A percentile compares a stretch with the other conserved stretches of the same genome.
These are phyloP conservation scores for Cercospora zeina DNA, from an alignment of 2,329 filamentous ascomycete genomes.

Conservation along the genomic window DNA sequence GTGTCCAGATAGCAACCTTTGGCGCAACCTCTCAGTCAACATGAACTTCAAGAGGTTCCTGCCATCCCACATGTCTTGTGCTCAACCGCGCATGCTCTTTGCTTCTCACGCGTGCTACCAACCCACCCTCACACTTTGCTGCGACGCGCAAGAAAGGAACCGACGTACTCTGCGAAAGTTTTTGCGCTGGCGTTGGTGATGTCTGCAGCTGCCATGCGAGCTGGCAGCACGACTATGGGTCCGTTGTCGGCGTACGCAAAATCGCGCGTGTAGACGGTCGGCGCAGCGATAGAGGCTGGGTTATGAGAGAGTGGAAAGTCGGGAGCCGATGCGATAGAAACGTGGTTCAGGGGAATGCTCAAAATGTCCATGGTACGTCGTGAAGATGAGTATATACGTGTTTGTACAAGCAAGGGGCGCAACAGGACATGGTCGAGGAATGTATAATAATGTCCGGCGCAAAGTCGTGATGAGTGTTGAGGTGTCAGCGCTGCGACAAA, in stretches of 20 bases:
- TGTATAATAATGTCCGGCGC: constrained; percentile 17
- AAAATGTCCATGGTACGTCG: constrained; percentile 16
- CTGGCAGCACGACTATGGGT: constrained; percentile 39
- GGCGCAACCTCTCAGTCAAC: constrained; percentile 47
- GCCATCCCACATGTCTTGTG: constrained; percentile 19
- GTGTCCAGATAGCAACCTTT: constrained; percentile 56
- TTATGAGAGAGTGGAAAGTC: constrained; percentile 15
- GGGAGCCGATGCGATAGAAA: constrained; percentile 5
- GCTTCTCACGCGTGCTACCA: not conserved
- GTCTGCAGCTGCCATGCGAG: constrained; percentile 50
- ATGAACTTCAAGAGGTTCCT: constrained; percentile 22
- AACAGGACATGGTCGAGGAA: constrained; percentile 20
- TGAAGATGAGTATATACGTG: constrained; percentile 12
- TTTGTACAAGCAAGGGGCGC: constrained; percentile 20
- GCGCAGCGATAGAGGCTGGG: constrained; percentile 4
- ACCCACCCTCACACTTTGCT: not conserved
- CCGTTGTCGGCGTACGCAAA: constrained; percentile 49
- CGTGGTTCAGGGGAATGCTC: constrained; percentile 20
- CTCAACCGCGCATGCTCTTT: constrained; percentile 9
- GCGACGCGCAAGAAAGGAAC: not conserved
- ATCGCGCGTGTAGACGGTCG: constrained; percentile 42
- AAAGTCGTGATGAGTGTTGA: constrained; percentile 9
- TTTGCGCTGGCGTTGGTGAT: constrained; percentile 51
- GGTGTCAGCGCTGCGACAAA: constrained; percentile 10
- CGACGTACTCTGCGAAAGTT: constrained; percentile 56